These are phyloP conservation scores for Aureobasidium sp. DNA, from an alignment of 2,329 filamentous ascomycete species.

Conservation along the genomic window DNA sequence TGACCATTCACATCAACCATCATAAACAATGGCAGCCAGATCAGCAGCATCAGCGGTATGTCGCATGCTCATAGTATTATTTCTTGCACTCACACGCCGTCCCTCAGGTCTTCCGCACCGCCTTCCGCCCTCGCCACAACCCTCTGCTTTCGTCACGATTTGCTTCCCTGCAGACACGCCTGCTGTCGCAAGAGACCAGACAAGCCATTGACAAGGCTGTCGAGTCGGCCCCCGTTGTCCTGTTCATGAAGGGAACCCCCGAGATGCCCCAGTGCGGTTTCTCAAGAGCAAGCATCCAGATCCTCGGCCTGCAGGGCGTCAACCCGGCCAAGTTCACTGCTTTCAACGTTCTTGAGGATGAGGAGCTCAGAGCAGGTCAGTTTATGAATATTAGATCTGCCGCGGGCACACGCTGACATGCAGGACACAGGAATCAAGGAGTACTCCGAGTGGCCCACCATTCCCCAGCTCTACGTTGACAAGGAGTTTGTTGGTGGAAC, in stretches of 20 bases:
- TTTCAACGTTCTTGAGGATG: constrained; percentile 92
- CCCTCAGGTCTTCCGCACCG: constrained; percentile 40
- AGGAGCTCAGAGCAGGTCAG: constrained; percentile 72
- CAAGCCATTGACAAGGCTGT: constrained; percentile 88
- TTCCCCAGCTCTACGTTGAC: constrained; percentile 90
- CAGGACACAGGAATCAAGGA: constrained; percentile 77
- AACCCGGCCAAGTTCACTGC: constrained; percentile 91
- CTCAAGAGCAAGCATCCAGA: constrained; percentile 89
- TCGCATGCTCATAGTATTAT: background rate
- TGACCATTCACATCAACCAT: background rate
- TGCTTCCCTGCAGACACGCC: constrained; percentile 49
- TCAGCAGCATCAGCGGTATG: constrained; percentile 16
- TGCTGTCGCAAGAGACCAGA: constrained; percentile 73
- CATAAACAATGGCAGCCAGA: constrained; percentile 15
- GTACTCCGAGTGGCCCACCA: constrained; percentile 98
- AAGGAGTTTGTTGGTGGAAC: constrained; percentile 98
- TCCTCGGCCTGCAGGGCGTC: constrained; percentile 88
- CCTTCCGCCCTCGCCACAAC: constrained; percentile 36
- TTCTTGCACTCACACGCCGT: background rate
- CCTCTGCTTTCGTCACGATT: constrained; percentile 38
- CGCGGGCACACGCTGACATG: background rate
- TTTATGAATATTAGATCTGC: background rate
- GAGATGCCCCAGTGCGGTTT: constrained; percentile 96
- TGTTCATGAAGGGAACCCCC: constrained; percentile 99
- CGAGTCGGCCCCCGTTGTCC: constrained; percentile 77